A percentile compares a stretch with the other conserved stretches of the same genome.
Conservation (phyloP, 1,284 basidiomycete species). For the Athelia psychrophila region DNA sequence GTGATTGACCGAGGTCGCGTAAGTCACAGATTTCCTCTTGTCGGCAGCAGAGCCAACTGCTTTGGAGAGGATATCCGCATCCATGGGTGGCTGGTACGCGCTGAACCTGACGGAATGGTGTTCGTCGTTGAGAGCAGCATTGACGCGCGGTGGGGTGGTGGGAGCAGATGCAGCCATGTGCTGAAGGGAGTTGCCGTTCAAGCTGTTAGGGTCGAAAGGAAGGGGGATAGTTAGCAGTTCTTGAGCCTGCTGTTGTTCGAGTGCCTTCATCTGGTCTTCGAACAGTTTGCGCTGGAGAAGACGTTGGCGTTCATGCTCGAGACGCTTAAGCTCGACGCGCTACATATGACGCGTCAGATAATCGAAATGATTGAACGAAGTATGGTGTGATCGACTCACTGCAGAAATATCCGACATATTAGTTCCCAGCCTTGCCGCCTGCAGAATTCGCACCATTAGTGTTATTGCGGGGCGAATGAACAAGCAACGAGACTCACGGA, state of each 20-base stretch:
- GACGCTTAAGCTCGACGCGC: constrained; percentile 87
- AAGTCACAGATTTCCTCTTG: constrained; percentile 85
- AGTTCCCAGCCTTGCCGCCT: constrained; percentile 80
- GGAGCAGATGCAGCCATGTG: constrained; percentile 79
- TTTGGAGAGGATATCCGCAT: constrained; percentile 57
- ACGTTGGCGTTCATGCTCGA: constrained; percentile 89
- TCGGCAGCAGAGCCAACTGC: constrained; percentile 65
- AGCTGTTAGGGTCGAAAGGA: constrained; percentile 47
- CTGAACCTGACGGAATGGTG: constrained; percentile 38
- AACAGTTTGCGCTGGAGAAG: constrained; percentile 83
- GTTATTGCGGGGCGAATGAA: constrained; percentile 17
- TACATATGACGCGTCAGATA: constrained; percentile 26
- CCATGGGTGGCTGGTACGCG: constrained; percentile 47
- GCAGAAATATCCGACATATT: constrained; percentile 80
- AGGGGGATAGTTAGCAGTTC: constrained; percentile 70
- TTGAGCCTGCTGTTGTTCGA: constrained; percentile 90
- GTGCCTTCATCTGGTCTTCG: constrained; percentile 89
- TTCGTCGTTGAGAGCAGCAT: constrained; percentile 56
- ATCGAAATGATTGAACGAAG: constrained; percentile 5
- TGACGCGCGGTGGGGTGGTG: constrained; percentile 78
- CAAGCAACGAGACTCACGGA: constrained; percentile 54
- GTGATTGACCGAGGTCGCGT: constrained; percentile 70
- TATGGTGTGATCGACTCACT: constrained; percentile 44
- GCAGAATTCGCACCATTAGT: constrained; percentile 13
- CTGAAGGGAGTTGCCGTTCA: constrained; percentile 42